Evolutionary conservation across 768 basidiomycete species (phyloP).

Genomic region (Crassisporium funariophilum): DNA sequence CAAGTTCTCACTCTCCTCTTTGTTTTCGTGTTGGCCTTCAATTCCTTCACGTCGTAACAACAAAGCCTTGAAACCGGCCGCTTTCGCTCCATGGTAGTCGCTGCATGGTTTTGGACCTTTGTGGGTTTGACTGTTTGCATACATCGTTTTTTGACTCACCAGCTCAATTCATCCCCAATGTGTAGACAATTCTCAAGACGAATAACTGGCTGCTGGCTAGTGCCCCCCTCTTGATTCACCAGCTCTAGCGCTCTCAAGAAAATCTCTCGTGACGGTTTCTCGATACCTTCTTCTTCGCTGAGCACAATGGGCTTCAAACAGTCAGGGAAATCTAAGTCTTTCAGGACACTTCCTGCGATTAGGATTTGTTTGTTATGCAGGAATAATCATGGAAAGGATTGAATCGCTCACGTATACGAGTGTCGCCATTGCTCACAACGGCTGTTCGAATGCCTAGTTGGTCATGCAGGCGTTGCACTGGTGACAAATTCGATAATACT

Average conservation of each 20-base stretch:
- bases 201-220: constrained; percentile 29
- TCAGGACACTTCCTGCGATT: constrained; percentile 48
- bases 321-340: constrained; percentile 57
- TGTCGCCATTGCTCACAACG: constrained; percentile 73
- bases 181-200: constrained; percentile 55
- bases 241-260: constrained; percentile 50
- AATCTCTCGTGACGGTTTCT: constrained; percentile 67
- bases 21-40: constrained; percentile 50
- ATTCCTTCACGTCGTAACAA: constrained; percentile 52
- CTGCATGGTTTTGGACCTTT: too few species aligned
- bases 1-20: constrained; percentile 42
- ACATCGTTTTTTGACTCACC: constrained; percentile 44
- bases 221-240: constrained; percentile 24
- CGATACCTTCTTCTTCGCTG: constrained; percentile 68
- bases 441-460: constrained; percentile 51
- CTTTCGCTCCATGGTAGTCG: constrained; percentile 64
- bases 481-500: not conserved
- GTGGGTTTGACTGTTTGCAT: not conserved
- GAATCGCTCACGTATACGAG: constrained; percentile 60
- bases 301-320: constrained; percentile 59
- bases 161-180: constrained; percentile 72
- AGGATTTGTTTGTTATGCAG: not conserved
- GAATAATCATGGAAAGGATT: not conserved
- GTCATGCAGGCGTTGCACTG: constrained; percentile 49
- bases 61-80: constrained; percentile 58